phyloP scores from a whole-genome alignment of 371 early-diverging fungal genomes.

The Mucor plumbeus region DNA sequence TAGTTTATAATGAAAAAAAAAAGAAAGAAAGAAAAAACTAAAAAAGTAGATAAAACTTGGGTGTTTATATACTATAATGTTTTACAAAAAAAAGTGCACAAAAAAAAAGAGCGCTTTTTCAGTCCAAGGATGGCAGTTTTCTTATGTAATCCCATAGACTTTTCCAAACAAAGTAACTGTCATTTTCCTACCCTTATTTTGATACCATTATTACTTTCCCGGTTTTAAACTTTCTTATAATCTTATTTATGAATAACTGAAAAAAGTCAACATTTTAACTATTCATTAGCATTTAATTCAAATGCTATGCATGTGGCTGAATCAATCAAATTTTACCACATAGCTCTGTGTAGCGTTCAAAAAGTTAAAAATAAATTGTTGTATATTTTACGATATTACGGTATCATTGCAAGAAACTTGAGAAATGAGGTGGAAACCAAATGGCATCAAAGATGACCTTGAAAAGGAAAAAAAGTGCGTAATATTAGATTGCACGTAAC shows the following conservation, averaged over 20 bases:
- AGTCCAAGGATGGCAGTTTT: conserved; percentile 9
- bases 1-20: neutral
- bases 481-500: neutral
- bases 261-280: too few species aligned
- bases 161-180: conserved; percentile 27
- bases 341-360: neutral
- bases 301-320: conserved; percentile 3
- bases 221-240: neutral
- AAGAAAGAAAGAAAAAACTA: neutral
- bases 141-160: conserved; percentile 25
- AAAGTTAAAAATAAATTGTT: conserved; percentile 7
- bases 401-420: neutral
- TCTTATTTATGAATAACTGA: neutral
- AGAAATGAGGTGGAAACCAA: neutral
- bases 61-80: conserved; percentile 2
- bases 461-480: neutral
- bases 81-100: too few species aligned
- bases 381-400: neutral
- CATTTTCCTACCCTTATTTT: conserved; percentile 5
- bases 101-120: conserved; percentile 8
- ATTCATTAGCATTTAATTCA: neutral
- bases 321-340: neutral
- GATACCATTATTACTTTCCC: neutral
- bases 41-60: neutral
- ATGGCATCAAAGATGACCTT: neutral